Conservation (phyloP, 108 stramenopile genomes). For the Cyclotella atomus region DNA sequence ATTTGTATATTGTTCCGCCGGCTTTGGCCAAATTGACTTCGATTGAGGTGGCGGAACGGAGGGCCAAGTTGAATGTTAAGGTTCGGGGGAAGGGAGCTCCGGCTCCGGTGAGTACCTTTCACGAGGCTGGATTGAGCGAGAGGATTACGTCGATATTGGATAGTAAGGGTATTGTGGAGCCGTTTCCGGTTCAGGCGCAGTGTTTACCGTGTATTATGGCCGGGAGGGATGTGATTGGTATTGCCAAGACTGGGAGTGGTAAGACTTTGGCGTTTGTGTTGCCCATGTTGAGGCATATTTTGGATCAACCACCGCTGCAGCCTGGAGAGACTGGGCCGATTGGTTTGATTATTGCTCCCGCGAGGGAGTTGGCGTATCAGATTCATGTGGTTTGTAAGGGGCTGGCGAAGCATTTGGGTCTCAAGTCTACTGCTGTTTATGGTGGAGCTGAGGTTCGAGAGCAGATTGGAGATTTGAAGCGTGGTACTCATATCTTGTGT, state of each 20-base stretch:
- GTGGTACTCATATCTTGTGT: constrained; percentile 96
- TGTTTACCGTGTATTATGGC: constrained; percentile 98
- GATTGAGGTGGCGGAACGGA: constrained; percentile 71
- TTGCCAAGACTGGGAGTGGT: constrained; percentile 98
- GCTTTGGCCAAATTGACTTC: constrained; percentile 64
- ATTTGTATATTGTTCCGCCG: constrained; percentile 93
- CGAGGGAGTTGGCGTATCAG: constrained; percentile 96
- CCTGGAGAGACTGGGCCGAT: constrained; percentile 95
- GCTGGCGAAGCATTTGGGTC: constrained; percentile 75
- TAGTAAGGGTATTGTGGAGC: constrained; percentile 72
- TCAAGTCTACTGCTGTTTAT: constrained; percentile 94
- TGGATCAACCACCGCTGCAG: constrained; percentile 92
- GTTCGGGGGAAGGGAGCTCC: constrained; percentile 94
- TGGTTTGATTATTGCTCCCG: constrained; percentile 95
- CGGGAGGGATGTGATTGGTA: constrained; percentile 98
- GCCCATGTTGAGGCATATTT: constrained; percentile 94
- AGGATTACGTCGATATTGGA: constrained; percentile 75
- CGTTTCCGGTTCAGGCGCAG: constrained; percentile 98
- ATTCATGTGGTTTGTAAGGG: constrained; percentile 91
- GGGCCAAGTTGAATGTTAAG: constrained; percentile 85
- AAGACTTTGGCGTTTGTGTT: constrained; percentile 97
- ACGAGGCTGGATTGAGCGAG: constrained; percentile 93
- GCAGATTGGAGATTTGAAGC: constrained; percentile 97
- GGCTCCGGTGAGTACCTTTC: constrained; percentile 88
- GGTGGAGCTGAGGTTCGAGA: constrained; percentile 97